Conservation (phyloP, 345 rosid species). For the Hypericum androsaemum region DNA sequence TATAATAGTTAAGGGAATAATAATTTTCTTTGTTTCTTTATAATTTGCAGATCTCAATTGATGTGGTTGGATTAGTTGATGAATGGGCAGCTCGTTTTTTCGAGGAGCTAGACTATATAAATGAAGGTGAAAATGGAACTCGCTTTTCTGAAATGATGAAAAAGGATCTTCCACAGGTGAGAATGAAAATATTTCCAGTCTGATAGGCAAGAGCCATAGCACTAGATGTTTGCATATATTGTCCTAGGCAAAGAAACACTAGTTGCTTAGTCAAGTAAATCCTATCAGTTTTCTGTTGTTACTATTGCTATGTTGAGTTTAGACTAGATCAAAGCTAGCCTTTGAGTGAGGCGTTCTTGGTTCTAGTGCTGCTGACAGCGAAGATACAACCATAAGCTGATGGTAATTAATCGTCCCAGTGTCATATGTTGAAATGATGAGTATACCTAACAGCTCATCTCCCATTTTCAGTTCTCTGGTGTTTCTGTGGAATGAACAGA, state of each 20-base stretch:
- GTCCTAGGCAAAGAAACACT: too few species aligned
- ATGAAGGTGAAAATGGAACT: conserved; percentile 89
- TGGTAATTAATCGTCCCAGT: too few species aligned
- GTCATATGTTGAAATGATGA: too few species aligned
- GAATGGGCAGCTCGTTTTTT: conserved; percentile 99
- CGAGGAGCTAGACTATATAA: conserved; percentile 93
- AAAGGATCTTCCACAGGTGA: conserved; percentile 96
- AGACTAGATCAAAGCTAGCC: neutral
- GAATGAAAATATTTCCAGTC: conserved; percentile 13
- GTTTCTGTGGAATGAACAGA: too few species aligned
- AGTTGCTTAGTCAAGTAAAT: too few species aligned
- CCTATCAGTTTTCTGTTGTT: too few species aligned
- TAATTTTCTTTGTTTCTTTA: neutral
- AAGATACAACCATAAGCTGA: too few species aligned
- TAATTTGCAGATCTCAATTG: conserved; percentile 52
- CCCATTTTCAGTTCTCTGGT: too few species aligned
- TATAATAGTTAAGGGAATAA: neutral
- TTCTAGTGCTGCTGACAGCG: too few species aligned
- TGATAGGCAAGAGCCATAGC: too few species aligned
- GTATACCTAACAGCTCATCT: too few species aligned
- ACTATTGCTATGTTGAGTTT: neutral
- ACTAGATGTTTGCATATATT: too few species aligned
- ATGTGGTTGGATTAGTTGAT: conserved; percentile 94
- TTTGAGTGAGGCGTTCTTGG: neutral
- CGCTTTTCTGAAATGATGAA: conserved; percentile 89